Evolutionary conservation across 1,139 yeast genomes (phyloP), one percentile per base, ranked within the genome.

Genomic region (Zygoascus meyerae): DNA sequence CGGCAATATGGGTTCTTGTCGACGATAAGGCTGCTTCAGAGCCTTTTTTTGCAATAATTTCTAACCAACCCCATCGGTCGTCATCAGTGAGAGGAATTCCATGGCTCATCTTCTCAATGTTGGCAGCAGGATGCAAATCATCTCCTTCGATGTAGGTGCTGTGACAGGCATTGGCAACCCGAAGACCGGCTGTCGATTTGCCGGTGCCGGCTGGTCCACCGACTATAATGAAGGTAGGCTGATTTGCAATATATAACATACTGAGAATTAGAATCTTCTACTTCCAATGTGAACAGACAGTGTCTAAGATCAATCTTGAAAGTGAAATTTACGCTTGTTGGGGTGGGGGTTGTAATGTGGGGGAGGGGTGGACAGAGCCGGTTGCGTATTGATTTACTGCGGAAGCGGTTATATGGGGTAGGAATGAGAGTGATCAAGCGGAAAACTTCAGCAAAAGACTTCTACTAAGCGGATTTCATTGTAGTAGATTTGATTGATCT

Each of bases 201-300:
- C 97, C 97, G 2, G 95, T 84, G 10, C 97, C 97, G 0, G 96
- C 89, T 1, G 97, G 95, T 0, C 98, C 98, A 2, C 94, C 95
- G n/a, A 77, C 66, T 2, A 74, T 66, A 21, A 72, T 30, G 12
- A 42, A 35, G 1, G 40, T 35, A 6, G 45, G 45, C 18, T 42
- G 36, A n/a, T 30, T 18, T 3, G 45, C 40, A n/a, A 16, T 35
- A 30, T 42, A 42, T 5, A 16, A 30, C 45, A 42, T 42, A 9
- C 11, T 28, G 33, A 8, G 11, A 30, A 14, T 8, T 15, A 2
- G 9, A 33, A 18, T 34, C 9, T 18, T 16, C 10, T 11, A 21
- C 15, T 8, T 31, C 7, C 26, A 5, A 31, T 10, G 33, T 11
- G 5, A 6, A 29, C 18, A 6, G 15, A 33, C 17, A 33, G 12